A percentile compares a stretch with the other conserved stretches of the same genome.
These are phyloP conservation scores for Plantago lanceolata DNA, from an alignment of 305 asterid genomes.

Conservation along the genomic window DNA sequence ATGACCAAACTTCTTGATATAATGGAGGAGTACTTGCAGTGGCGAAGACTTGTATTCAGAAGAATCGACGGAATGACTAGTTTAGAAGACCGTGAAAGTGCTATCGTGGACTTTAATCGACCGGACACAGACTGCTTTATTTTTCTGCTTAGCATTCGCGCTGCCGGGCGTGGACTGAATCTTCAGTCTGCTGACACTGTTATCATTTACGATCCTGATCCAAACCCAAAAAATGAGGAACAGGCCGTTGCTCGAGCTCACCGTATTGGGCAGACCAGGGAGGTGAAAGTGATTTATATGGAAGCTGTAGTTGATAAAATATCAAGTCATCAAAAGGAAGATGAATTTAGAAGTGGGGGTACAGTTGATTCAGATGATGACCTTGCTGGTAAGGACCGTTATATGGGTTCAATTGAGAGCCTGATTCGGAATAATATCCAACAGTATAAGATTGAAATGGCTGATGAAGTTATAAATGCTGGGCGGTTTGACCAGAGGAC, in stretches of 20 bases:
- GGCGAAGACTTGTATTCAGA: constrained; percentile 93
- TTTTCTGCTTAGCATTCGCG: constrained; percentile 97
- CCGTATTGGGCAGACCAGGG: constrained; percentile 98
- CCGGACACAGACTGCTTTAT: constrained; percentile 91
- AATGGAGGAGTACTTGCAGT: constrained; percentile 94
- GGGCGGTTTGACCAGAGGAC: constrained; percentile 99
- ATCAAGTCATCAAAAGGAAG: constrained; percentile 91
- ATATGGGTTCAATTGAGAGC: constrained; percentile 93
- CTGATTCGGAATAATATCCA: constrained; percentile 93
- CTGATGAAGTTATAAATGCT: constrained; percentile 99
- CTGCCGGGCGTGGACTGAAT: constrained; percentile 98
- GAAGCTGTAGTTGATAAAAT: constrained; percentile 96
- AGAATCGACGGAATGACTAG: constrained; percentile 97
- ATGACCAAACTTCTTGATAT: constrained; percentile 98
- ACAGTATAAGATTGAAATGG: constrained; percentile 99
- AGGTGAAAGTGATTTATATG: constrained; percentile 95
- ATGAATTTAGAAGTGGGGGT: constrained; percentile 74
- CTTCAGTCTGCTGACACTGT: constrained; percentile 99
- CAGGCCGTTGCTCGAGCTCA: constrained; percentile 99
- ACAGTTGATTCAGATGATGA: constrained; percentile 89
- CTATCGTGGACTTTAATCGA: constrained; percentile 87
- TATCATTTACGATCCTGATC: constrained; percentile 97
- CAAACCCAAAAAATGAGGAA: constrained; percentile 98
- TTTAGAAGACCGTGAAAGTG: constrained; percentile 98
- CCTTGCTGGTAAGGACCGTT: constrained; percentile 93